phyloP scores from a whole-genome alignment of 179 eudicot genomes.

The Silene vulgaris region DNA sequence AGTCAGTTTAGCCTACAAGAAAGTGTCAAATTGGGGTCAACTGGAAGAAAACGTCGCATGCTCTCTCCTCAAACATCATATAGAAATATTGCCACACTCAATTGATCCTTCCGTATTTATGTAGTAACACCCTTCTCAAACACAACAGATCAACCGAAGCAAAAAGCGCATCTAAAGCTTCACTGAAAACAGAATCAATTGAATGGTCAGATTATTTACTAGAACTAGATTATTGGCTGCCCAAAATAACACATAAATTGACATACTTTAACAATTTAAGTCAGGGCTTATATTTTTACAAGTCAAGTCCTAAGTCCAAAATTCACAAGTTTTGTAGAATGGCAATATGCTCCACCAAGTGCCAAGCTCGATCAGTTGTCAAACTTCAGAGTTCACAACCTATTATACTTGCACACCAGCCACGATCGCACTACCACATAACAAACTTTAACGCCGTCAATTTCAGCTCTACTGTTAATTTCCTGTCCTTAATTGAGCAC shows the following conservation, averaged over 20 bases:
- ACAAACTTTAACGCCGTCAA: background rate
- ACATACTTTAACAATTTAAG: background rate
- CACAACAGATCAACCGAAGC: background rate
- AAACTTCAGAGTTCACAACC: background rate
- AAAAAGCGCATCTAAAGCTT: background rate
- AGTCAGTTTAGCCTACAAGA: conserved; percentile 58
- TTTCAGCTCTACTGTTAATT: background rate
- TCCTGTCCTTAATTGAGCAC: background rate
- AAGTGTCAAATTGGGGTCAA: background rate
- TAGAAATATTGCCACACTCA: background rate
- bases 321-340: background rate
- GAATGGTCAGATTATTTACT: background rate
- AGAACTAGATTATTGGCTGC: background rate
- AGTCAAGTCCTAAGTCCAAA: background rate
- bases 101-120: background rate
- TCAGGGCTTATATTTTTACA: background rate
- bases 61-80: background rate
- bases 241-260: background rate
- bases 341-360: background rate
- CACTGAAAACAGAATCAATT: background rate
- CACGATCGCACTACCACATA: background rate
- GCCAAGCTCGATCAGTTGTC: background rate
- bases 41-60: background rate
- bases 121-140: background rate
- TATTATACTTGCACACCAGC: background rate